Evolutionary conservation across 2,329 filamentous ascomycete genomes (phyloP), one percentile per base, ranked within the genome.

Genomic region (Fusarium abutilonis): DNA sequence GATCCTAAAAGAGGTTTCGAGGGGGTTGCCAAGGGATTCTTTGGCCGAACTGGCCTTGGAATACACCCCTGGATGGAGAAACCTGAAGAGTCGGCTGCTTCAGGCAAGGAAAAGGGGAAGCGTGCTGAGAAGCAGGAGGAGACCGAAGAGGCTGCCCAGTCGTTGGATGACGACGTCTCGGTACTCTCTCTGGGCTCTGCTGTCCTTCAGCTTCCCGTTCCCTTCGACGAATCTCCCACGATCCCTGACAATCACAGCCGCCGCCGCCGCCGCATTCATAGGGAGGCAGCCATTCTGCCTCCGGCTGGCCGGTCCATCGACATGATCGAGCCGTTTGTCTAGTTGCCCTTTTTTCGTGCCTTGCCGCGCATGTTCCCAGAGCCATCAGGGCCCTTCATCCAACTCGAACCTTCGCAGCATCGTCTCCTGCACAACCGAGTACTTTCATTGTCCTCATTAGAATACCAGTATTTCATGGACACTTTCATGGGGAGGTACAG

Each of bases 1-100:
- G n/a, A 29, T 9, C 35, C 43, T 17, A 29, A 7, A 3, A 23
- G 36, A 1, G 21, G 6, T 1, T 63, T 54, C 11, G 4, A 8
- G 11, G 19, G 26, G 1, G 32, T 15, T 8, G 52, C 39, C 13
- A 8, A 17, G 15, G 6, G 4, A 4, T 63, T 50, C 13, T 50
- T 38, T 14, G 2, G 13, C 9, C 59, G 38, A 3, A 46, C 52
- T 7, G 41, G 40, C 1, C 40, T 63, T 13, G 52, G 47, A 15
- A 23, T 28, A 2, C 52, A 58, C 19, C 36, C 43, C 10, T 63
- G 58, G 60, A 36, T 46, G 36, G 10, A 19, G n/a, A 10, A 17
- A 1, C 1, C 23, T 9, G 9, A 13, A 9, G n/a, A 23, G 11
- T 29, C 31, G 6, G 9, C 11, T 28, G 14, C 28, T 9, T 19